Base-by-base conservation (phyloP, 345 rosid genomes). In the Rhodomyrtus tomentosa region DNA sequence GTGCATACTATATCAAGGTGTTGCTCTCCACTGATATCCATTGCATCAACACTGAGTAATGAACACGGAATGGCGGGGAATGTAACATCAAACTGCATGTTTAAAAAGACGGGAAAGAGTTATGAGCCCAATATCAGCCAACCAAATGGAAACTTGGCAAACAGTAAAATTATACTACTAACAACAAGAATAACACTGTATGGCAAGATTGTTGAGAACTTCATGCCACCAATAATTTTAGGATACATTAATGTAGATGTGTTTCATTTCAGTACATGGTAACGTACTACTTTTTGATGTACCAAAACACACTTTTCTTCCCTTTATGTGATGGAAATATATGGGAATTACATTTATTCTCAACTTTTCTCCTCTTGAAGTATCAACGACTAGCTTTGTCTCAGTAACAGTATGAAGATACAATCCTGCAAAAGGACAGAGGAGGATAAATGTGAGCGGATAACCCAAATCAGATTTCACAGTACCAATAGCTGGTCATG, bases 21-120 rank as follows among this genome's bases (percentile, higher is more conserved):
- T 80, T 92, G 93, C 90, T 93, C 95, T 82, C 95, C 96, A 86
- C 96, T 94, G 85, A 92, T 93, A 87, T 94, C 96, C 96, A 94
- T 92, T 55, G 96, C 93, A 86, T 94, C 96, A 68, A 94, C 84
- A 86, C 93, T 94, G 83, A 94, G 93, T 80, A 94, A 83, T 24
- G 96, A 88, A 86, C 96, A 94, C 0, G 93, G 91, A 83, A 94
- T 89, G 27, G 92, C 92, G 13, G 94, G 94, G 87, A 94, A 94
- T 15, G 91, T 89, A 55, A 94, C 84, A 88, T 94, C 96, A 86
- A 94, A 92, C 95, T 93, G 94, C 91, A 86, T 13, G 81, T 86
- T 83, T 52, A 50, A 82, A 29, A 84, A 45, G 58, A 81, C 22
- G 42, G 50, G 50, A 52, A 50, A 25, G 56, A 80, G 45, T 25